Conservation (phyloP, 257 asterid species). For the Agastache rugosa region DNA sequence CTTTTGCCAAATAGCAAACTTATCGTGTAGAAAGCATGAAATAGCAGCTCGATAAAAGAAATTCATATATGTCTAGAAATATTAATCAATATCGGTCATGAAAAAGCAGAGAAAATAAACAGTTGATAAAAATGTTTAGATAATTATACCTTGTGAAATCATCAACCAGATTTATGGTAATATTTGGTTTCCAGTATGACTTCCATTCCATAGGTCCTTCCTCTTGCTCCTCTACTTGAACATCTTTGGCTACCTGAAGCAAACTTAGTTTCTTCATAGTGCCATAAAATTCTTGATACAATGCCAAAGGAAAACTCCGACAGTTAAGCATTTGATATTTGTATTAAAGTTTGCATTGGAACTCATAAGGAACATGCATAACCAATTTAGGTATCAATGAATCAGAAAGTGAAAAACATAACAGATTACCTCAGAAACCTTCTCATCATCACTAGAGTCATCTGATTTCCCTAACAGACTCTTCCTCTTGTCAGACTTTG, state of each 20-base stretch:
- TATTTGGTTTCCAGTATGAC: slow-evolving; percentile 92
- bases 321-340: slow-evolving; percentile 14
- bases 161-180: slow-evolving; percentile 91
- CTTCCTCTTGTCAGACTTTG: slow-evolving; percentile 79
- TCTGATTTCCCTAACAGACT: slow-evolving; percentile 71
- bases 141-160: slow-evolving; percentile 83
- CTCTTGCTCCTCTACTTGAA: slow-evolving; percentile 60
- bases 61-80: slow-evolving; percentile 17
- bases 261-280: slow-evolving; percentile 30
- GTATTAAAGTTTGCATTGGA: neutral
- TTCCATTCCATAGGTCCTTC: slow-evolving; percentile 77
- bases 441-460: slow-evolving; percentile 48
- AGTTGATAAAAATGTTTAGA: slow-evolving; percentile 19
- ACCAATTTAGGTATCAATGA: slow-evolving; percentile 19
- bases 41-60: slow-evolving; percentile 18
- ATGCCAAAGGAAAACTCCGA: slow-evolving; percentile 2
- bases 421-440: slow-evolving; percentile 48
- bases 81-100: slow-evolving; percentile 21
- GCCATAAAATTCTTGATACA: slow-evolving; percentile 22
- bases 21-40: slow-evolving; percentile 26
- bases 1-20: slow-evolving; percentile 22
- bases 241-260: slow-evolving; percentile 64
- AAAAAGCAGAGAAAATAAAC: slow-evolving; percentile 1
- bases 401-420: too few relatives aligned
- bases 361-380: neutral